Percentiles rank a stretch among this genome's conserved stretches.
Evolutionary conservation across 768 basidiomycete species (phyloP).

Genomic region (Xerocomus brunneocitrinus): DNA sequence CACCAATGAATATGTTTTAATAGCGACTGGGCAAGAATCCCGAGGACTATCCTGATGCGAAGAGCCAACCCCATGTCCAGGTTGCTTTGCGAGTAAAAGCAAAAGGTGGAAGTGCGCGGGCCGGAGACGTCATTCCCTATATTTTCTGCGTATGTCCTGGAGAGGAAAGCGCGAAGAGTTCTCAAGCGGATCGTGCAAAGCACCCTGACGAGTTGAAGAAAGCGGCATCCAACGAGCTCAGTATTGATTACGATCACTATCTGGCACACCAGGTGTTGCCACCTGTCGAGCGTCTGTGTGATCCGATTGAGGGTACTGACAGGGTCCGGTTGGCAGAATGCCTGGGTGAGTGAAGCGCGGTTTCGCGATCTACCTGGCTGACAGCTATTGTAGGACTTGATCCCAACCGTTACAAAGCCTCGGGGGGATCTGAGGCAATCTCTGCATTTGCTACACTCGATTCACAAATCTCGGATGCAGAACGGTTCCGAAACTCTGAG

Average conservation of each 20-base stretch:
- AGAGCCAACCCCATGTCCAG: constrained; percentile 94
- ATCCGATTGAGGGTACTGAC: constrained; percentile 95
- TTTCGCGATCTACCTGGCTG: background rate
- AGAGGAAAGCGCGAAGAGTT: constrained; percentile 62
- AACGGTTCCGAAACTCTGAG: constrained; percentile 76
- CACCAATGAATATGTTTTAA: background rate
- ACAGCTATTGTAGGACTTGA: constrained; percentile 44
- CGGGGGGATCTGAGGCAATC: constrained; percentile 51
- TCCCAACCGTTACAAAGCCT: constrained; percentile 49
- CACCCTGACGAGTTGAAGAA: constrained; percentile 91
- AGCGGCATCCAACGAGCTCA: constrained; percentile 51
- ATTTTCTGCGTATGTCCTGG: constrained; percentile 83
- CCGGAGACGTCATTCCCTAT: constrained; percentile 94
- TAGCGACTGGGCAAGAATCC: constrained; percentile 96
- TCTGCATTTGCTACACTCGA: constrained; percentile 71
- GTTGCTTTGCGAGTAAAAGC: constrained; percentile 89
- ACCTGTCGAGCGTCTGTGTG: constrained; percentile 92
- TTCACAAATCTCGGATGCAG: constrained; percentile 82
- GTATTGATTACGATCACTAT: constrained; percentile 90
- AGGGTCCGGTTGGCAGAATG: constrained; percentile 90
- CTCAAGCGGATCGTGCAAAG: constrained; percentile 85
- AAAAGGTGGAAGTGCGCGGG: constrained; percentile 72
- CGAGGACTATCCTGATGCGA: constrained; percentile 94
- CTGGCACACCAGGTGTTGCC: constrained; percentile 89
- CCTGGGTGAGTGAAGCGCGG: constrained; percentile 54